A percentile compares a stretch with the other conserved stretches of the same genome.
Evolutionary conservation across 805 yeast genomes (phyloP).

Genomic region (Candida maltosa): DNA sequence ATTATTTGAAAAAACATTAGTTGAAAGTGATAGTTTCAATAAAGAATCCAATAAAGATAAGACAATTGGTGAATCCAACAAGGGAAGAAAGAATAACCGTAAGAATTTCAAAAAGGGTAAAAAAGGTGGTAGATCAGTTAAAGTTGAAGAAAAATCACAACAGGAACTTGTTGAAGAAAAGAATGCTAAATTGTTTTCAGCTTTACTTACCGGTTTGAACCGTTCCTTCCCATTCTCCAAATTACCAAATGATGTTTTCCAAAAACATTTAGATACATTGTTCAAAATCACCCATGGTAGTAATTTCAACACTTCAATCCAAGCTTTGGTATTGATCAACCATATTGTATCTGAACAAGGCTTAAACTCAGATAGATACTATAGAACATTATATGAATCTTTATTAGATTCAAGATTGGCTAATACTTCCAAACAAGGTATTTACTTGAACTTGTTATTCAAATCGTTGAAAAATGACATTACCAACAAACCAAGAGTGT

Average conservation of each 20-base stretch:
- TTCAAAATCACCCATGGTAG: slow-evolving; percentile 91
- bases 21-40: slow-evolving; percentile 54
- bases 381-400: slow-evolving; percentile 85
- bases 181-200: slow-evolving; percentile 80
- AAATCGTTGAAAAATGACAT: slow-evolving; percentile 76
- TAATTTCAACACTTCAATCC: slow-evolving; percentile 90
- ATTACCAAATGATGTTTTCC: slow-evolving; percentile 66
- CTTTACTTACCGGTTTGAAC: slow-evolving; percentile 89
- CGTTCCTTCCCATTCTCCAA: slow-evolving; percentile 93
- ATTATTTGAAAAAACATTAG: slow-evolving; percentile 76
- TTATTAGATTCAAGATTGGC: slow-evolving; percentile 80
- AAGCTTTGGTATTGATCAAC: slow-evolving; percentile 81
- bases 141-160: slow-evolving; percentile 56
- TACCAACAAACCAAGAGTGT: slow-evolving; percentile 54
- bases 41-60: slow-evolving; percentile 36
- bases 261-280: slow-evolving; percentile 75
- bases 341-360: slow-evolving; percentile 69
- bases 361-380: slow-evolving; percentile 65
- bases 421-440: slow-evolving; percentile 87
- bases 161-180: slow-evolving; percentile 71
- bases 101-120: slow-evolving; percentile 78
- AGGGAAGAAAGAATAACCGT: slow-evolving; percentile 53
- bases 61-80: slow-evolving; percentile 52
- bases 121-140: slow-evolving; percentile 83
- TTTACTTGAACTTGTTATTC: slow-evolving; percentile 81